Evolutionary conservation across 495 filamentous ascomycete species (phyloP).

Genomic region (Amphirosellinia nigrospora): DNA sequence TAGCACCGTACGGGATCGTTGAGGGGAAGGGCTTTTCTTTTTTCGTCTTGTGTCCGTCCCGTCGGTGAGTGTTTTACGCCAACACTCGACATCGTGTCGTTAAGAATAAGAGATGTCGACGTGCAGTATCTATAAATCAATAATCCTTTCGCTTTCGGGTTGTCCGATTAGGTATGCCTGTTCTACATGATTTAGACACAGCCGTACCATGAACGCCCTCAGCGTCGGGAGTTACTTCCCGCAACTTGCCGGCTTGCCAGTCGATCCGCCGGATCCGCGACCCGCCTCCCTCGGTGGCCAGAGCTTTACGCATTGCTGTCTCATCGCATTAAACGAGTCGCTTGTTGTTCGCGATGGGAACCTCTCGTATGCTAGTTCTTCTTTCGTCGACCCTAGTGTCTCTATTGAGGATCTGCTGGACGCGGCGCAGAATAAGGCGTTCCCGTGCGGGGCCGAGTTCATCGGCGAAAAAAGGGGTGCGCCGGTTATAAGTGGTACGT

Average conservation of each 20-base stretch:
- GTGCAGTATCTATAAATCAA: not conserved
- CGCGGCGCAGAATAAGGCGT: slow-evolving; percentile 32
- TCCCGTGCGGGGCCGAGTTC: slow-evolving; percentile 46
- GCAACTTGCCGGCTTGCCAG: slow-evolving; percentile 34
- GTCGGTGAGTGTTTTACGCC: not conserved
- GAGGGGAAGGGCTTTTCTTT: not conserved
- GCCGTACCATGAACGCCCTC: not conserved
- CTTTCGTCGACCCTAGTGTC: slow-evolving; percentile 33
- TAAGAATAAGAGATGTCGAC: not conserved
- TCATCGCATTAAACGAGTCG: slow-evolving; percentile 36
- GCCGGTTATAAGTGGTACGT: slow-evolving; percentile 26
- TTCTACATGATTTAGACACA: slow-evolving; percentile 1
- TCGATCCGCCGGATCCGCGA: slow-evolving; percentile 20
- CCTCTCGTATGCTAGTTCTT: slow-evolving; percentile 30
- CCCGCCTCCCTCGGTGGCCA: slow-evolving; percentile 32
- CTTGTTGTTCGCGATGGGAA: slow-evolving; percentile 29
- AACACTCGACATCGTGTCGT: too few relatives aligned
- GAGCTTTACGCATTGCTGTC: slow-evolving; percentile 40
- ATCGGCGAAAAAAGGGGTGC: slow-evolving; percentile 40
- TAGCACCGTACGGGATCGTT: not conserved
- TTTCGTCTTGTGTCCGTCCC: not conserved
- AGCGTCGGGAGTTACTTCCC: slow-evolving; percentile 34
- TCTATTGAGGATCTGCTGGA: slow-evolving; percentile 23
- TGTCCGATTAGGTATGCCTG: not conserved
- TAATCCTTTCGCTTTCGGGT: not conserved